Base-by-base conservation (phyloP, 2,329 filamentous ascomycete species). In the Cadophora gregata region DNA sequence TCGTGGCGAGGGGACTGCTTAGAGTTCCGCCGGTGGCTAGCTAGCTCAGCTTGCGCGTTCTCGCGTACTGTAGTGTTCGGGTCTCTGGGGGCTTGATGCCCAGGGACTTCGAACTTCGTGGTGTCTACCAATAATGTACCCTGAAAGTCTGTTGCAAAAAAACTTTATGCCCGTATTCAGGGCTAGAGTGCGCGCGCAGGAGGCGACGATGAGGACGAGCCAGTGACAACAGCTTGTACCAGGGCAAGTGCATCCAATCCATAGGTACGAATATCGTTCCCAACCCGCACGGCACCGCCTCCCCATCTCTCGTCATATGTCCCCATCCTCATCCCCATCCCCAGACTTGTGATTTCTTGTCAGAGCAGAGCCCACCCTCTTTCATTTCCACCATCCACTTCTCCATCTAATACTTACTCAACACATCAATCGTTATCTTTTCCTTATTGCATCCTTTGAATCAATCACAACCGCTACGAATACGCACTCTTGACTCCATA, bases 121-220 rank as follows among this genome's bases (percentile, higher is more conserved):
- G 29, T 51, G 12, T 33, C 27, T 24, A n/a, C 48, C 24, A 56
- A 29, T 53, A 25, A 56, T 4, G 36, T 42, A 42, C 48, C 61
- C 50, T 63, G 36, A 24, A 58, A 29, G 27, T 47, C 53, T 31
- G 51, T 59, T 36, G 38, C 36, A 47, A 56, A 25, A 47, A 45
- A 64, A 58, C 29, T 31, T 48, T 47, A 58, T 58, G 61, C 61
- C 61, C 61, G 61, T 63, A 63, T 63, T 58, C 61, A 36, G 9
- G 50, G 19, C 48, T 53, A 38, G n/a, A 55, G 24, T 48, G 24
- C 25, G 48, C 24, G 56, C 29, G 33, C 48, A 62, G 60, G 48
- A 45, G 27, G 29, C 47, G 25, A 27, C 48, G 60, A 47, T 19
- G 27, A 56, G 48, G 60, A 47, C 25, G 27, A 56, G 48, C 33